Evolutionary conservation across 2,329 filamentous ascomycete species (phyloP), one percentile per base, ranked within the genome.

Genomic region (Penicillium sp.): DNA sequence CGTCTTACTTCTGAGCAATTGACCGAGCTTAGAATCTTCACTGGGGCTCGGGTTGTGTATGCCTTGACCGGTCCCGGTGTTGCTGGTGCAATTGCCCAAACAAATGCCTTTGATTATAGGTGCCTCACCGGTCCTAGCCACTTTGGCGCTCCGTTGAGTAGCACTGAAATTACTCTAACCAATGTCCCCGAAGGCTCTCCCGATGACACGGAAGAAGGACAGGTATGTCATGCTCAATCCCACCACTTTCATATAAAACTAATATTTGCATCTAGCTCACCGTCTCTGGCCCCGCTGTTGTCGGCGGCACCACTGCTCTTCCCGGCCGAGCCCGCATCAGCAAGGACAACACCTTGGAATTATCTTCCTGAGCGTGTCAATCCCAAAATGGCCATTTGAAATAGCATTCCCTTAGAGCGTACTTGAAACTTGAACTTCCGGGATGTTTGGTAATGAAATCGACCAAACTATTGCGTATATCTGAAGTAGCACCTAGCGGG

Each of bases 11-110:
- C 89, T 3, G 76, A 83, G 23, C 84, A 87, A 50, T 81, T 97
- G 41, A 91, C 89, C 0, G 91, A 97, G 69, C 77, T 97, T 57
- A 86, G 93, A 45, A 83, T 96, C 52, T 90, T 92, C 73, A 90
- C 89, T 2, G 85, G 89, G 29, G 88, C 91, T 1, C 86, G 91
- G 51, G 81, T 97, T 56, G 82, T 96, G 50, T 96, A 97, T 73
- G 93, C 92, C 3, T 81, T 99, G 54, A 89, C 91, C 19, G 87
- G 89, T 0, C 81, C 91, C 25, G 85, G 86, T 60, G 90, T 97
- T n/a, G 93, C 93, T 2, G 94, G 94, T 38, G 89, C 93, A 0
- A 85, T 96, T n/a, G 81, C 89, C 1, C 93, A 97, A 77, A 96
- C 90, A 8, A 87, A 90, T 60, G 82, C 93, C 39, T 96, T 90